Percentiles rank a stretch among this genome's conserved stretches.
These are phyloP conservation scores for Fusarium sp. DNA, from an alignment of 2,329 filamentous ascomycete genomes.

Conservation along the genomic window DNA sequence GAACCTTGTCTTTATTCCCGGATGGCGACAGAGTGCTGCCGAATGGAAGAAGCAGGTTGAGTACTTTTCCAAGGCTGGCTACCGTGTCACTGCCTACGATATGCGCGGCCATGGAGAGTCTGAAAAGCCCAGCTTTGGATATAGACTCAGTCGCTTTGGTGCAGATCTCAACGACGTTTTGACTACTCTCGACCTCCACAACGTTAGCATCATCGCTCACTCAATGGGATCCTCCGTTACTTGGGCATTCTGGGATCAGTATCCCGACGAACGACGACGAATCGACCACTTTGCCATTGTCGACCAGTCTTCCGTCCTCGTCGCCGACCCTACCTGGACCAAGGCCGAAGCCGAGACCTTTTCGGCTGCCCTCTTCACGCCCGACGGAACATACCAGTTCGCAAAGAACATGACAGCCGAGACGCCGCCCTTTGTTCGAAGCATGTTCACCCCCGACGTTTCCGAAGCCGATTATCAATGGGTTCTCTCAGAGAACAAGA, in stretches of 20 bases:
- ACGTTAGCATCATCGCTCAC: slow-evolving; percentile 47
- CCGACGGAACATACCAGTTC: slow-evolving; percentile 27
- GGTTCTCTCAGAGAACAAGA: slow-evolving; percentile 36
- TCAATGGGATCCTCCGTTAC: slow-evolving; percentile 48
- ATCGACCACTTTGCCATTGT: slow-evolving; percentile 43
- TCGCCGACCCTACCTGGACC: slow-evolving; percentile 43
- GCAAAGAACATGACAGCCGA: slow-evolving; percentile 25
- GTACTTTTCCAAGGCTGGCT: slow-evolving; percentile 41
- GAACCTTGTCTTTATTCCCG: slow-evolving; percentile 45
- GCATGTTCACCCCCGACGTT: slow-evolving; percentile 40
- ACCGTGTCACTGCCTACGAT: slow-evolving; percentile 47
- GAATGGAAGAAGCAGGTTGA: slow-evolving; percentile 46
- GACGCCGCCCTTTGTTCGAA: slow-evolving; percentile 25
- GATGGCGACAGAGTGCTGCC: slow-evolving; percentile 47
- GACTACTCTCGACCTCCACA: slow-evolving; percentile 42
- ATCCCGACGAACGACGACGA: slow-evolving; percentile 34
- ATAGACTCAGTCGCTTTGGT: slow-evolving; percentile 43
- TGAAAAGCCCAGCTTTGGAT: slow-evolving; percentile 45
- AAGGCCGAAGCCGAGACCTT: slow-evolving; percentile 27
- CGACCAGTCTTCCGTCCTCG: slow-evolving; percentile 44
- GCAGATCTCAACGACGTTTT: slow-evolving; percentile 44
- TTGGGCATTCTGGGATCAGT: slow-evolving; percentile 49
- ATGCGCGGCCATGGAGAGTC: slow-evolving; percentile 49
- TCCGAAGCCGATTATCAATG: slow-evolving; percentile 41
- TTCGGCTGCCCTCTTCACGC: slow-evolving; percentile 36